Base-by-base conservation (phyloP, 2,329 filamentous ascomycete genomes). In the Cladosporium austrohemisphaericum region DNA sequence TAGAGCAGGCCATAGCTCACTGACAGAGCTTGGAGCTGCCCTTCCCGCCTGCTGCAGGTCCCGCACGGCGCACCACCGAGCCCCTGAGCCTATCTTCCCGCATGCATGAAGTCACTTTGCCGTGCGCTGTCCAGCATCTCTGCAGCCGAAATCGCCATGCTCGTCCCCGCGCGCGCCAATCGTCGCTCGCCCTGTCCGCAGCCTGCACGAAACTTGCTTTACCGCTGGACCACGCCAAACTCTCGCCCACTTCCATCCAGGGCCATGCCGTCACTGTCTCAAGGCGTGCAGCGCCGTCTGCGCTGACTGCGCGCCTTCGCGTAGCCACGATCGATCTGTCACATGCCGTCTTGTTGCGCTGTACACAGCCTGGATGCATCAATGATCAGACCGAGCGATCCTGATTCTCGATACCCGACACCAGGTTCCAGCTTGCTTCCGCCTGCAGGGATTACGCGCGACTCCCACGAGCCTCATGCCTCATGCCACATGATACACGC, bases 121-220 rank as follows among this genome's bases (percentile, higher is more conserved):
- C 22, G 36, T 40, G 36, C 22, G 36, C 36, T 40, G 36, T 22
- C 36, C 36, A 40, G 25, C 13, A 6, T n/a, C 10, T 4, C 11
- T 11, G 32, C 32, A 19, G 32, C 16, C 32, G n/a, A n/a, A n/a
- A n/a, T 40, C 23, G 14, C 37, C 37, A 40, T 40, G 19, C 22
- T 35, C 14, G 33, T 23, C 40, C 32, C 43, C 43, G 31, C 43
- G 40, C 40, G 32, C 22, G 43, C 43, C 43, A 46, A 46, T 46
- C 43, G 43, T 23, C 8, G 4, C 25, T 28, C 43, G 32, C 4
- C 32, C n/a, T 18, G 31, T 14, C 40, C 23, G 20, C 16, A 16
- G 9, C 40, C 32, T 36, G 43, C 43, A 46, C 43, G 25, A 46
- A 46, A 46, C 43, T 46, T 46, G 43, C 43, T 46, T 46, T 46